Percentiles rank a stretch among this genome's conserved stretches.
Evolutionary conservation across 495 filamentous ascomycete genomes (phyloP).

Genomic region (Aspergillus baeticus): DNA sequence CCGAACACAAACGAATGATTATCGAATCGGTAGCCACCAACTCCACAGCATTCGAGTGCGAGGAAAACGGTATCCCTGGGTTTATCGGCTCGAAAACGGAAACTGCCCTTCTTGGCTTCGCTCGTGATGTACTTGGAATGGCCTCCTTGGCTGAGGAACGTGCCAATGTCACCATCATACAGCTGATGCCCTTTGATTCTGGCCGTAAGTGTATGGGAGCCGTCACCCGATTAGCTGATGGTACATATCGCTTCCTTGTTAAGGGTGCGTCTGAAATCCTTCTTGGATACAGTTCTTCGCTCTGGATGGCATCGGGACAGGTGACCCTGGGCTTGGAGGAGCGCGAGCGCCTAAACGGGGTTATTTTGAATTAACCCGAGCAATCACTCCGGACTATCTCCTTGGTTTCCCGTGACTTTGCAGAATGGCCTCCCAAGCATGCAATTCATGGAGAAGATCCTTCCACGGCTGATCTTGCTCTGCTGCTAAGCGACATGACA

Average conservation of each 20-base stretch:
- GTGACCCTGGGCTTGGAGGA: conserved; percentile 34
- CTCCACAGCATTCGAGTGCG: conserved; percentile 65
- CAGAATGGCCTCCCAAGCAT: conserved; percentile 57
- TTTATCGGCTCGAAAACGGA: conserved; percentile 72
- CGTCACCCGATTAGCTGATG: conserved; percentile 54
- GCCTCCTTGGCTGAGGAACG: conserved; percentile 59
- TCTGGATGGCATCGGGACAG: conserved; percentile 27
- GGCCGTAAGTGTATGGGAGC: conserved; percentile 67
- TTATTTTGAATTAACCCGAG: conserved; percentile 58
- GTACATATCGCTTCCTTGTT: conserved; percentile 60
- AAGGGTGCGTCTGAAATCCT: conserved; percentile 71
- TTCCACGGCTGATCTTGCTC: conserved; percentile 50
- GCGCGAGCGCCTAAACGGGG: conserved; percentile 34
- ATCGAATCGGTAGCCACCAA: conserved; percentile 64
- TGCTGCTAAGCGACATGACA: conserved; percentile 57
- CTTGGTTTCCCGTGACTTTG: conserved; percentile 62
- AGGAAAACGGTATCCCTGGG: conserved; percentile 51
- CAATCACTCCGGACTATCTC: conserved; percentile 63
- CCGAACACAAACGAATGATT: conserved; percentile 59
- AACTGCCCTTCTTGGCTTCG: conserved; percentile 61
- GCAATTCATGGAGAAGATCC: conserved; percentile 49
- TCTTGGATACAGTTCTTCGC: conserved; percentile 46
- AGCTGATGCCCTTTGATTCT: conserved; percentile 69
- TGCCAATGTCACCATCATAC: conserved; percentile 56
- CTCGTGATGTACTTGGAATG: conserved; percentile 64